Evolutionary conservation across 208 protist genomes (phyloP).

Genomic region (Leishmania turanica): DNA sequence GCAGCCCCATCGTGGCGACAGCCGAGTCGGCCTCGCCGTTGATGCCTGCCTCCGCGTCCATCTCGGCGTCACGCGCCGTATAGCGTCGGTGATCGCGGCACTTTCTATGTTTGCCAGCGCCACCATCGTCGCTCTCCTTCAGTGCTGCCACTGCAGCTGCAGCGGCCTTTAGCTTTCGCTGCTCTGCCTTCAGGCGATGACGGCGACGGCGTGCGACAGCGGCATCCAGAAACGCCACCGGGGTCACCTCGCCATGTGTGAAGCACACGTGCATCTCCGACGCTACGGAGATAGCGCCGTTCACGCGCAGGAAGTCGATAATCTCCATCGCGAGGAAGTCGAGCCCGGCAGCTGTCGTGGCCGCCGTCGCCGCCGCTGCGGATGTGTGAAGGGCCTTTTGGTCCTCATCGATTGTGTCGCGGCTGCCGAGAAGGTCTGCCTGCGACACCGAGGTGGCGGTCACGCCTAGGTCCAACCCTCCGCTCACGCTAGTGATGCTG

Average conservation of each 20-base stretch:
- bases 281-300: slow-evolving; percentile 54
- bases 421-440: slow-evolving; percentile 1
- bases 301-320: slow-evolving; percentile 72
- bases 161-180: background rate
- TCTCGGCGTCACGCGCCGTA: background rate
- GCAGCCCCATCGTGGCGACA: background rate
- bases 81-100: slow-evolving; percentile 6
- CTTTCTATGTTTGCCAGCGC: background rate
- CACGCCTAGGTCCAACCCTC: background rate
- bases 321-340: slow-evolving; percentile 67
- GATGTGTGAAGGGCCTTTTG: background rate
- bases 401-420: slow-evolving; percentile 14
- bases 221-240: slow-evolving; percentile 15
- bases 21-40: background rate
- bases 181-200: slow-evolving; percentile 26
- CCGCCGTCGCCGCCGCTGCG: slow-evolving; percentile 8
- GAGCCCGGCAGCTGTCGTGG: slow-evolving; percentile 37
- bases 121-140: background rate
- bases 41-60: background rate
- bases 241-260: slow-evolving; percentile 64
- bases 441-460: background rate
- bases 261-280: slow-evolving; percentile 61
- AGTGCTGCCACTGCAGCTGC: background rate
- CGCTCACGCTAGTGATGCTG: slow-evolving; percentile 6
- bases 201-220: slow-evolving; percentile 23